phyloP scores from a whole-genome alignment of 2,329 filamentous ascomycete genomes.

The Cordyceps tenuipes region DNA sequence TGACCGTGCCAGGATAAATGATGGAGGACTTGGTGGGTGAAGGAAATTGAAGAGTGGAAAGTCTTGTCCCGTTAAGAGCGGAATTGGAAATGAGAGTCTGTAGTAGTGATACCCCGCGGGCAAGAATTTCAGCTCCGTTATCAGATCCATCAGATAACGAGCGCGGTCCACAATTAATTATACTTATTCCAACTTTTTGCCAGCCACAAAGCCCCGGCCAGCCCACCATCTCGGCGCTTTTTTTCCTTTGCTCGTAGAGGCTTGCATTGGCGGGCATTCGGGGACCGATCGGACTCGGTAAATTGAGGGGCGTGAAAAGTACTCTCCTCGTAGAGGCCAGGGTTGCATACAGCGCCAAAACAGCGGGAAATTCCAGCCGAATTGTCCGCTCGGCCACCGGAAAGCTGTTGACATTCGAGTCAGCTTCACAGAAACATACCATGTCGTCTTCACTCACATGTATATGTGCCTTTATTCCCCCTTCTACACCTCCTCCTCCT shows the following conservation, averaged over 20 bases:
- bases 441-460: not conserved
- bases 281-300: slow-evolving; percentile 8
- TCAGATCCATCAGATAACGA: slow-evolving; percentile 13
- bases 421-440: not conserved
- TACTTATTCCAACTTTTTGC: not conserved
- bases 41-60: not conserved
- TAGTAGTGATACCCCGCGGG: not conserved
- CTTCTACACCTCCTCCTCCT: too few relatives aligned
- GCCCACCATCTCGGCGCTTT: not conserved
- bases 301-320: slow-evolving; percentile 1
- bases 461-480: too few relatives aligned
- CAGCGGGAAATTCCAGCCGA: not conserved
- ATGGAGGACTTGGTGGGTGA: not conserved
- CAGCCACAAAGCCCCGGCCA: not conserved
- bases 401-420: not conserved
- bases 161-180: not conserved
- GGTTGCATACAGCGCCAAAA: not conserved
- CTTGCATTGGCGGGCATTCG: not conserved
- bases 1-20: not conserved
- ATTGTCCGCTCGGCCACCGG: not conserved
- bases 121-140: slow-evolving; percentile 5
- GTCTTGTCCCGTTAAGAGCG: not conserved
- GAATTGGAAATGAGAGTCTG: not conserved
- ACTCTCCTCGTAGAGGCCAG: not conserved
- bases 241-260: not conserved